These are phyloP conservation scores for Ceratobasidium sp. DNA, from an alignment of 1,284 basidiomycete species.

Conservation along the genomic window DNA sequence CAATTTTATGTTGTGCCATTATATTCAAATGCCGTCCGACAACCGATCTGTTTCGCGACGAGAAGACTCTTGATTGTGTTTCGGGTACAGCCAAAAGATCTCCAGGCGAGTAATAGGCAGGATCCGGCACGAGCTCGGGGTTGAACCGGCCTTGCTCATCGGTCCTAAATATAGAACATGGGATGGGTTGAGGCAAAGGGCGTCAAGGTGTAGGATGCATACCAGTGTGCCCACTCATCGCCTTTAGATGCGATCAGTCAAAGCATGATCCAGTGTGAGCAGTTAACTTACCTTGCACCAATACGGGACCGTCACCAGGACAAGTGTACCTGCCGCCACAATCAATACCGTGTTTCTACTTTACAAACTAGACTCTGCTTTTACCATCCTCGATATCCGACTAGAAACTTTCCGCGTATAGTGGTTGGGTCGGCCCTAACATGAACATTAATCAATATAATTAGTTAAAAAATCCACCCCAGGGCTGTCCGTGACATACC, in stretches of 20 bases:
- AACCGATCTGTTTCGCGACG: constrained; percentile 77
- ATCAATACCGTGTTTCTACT: not conserved
- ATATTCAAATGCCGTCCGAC: constrained; percentile 82
- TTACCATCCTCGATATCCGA: constrained; percentile 87
- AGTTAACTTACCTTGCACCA: constrained; percentile 77
- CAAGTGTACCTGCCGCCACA: constrained; percentile 74
- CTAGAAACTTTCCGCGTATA: constrained; percentile 81
- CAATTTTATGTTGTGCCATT: constrained; percentile 83
- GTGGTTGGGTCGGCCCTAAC: constrained; percentile 64
- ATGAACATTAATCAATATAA: not conserved
- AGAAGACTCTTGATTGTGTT: constrained; percentile 65
- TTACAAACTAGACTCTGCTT: constrained; percentile 52
- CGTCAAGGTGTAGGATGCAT: constrained; percentile 63
- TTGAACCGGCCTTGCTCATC: constrained; percentile 61
- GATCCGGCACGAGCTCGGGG: constrained; percentile 40
- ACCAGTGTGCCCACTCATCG: constrained; percentile 36
- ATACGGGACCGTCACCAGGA: constrained; percentile 73
- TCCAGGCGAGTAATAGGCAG: constrained; percentile 69
- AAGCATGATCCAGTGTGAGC: constrained; percentile 58
- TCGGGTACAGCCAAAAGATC: constrained; percentile 68
- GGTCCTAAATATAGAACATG: constrained; percentile 73
- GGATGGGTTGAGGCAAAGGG: constrained; percentile 72
- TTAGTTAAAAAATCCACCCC: not conserved
- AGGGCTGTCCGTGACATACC: not conserved
- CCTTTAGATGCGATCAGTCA: not conserved